Evolutionary conservation across 139 green algal genomes (phyloP).

Genomic region (Trebouxia sp.): DNA sequence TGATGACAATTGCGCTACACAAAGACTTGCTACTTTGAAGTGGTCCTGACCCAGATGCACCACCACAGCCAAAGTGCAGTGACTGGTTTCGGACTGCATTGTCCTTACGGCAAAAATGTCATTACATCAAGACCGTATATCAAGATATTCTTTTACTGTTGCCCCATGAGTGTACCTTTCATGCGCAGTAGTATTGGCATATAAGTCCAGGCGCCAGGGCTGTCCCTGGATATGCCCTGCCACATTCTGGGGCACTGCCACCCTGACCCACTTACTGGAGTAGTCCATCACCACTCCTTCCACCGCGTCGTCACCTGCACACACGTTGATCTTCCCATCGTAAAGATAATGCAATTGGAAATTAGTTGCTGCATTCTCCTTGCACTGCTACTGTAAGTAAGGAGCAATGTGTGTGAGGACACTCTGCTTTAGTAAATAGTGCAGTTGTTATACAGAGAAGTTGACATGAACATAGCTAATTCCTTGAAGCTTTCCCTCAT

Average conservation of each 20-base stretch:
- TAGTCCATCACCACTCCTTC: slow-evolving; percentile 57
- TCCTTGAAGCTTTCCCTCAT: no score
- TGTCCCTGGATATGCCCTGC: slow-evolving; percentile 34
- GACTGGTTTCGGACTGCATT: no score
- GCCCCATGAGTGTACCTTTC: slow-evolving; percentile 33
- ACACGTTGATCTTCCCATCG: not conserved
- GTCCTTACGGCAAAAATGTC: no score
- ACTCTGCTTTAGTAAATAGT: no score
- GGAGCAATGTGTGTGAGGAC: slow-evolving; percentile 28
- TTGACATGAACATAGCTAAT: no score
- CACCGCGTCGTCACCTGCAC: slow-evolving; percentile 27
- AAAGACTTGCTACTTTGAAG: no score
- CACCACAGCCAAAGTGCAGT: no score
- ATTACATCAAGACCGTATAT: no score
- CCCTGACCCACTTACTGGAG: slow-evolving; percentile 50
- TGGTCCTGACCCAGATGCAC: no score
- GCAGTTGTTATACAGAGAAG: no score
- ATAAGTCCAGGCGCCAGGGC: slow-evolving; percentile 57
- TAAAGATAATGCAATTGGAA: not conserved
- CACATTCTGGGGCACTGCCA: slow-evolving; percentile 41
- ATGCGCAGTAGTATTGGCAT: slow-evolving; percentile 51
- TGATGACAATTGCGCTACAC: no score
- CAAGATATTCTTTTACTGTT: no score
- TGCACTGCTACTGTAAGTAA: slow-evolving; percentile 26
- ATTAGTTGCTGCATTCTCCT: not conserved